Base-by-base conservation (phyloP, 495 filamentous ascomycete genomes). In the Talaromyces proteolyticus region DNA sequence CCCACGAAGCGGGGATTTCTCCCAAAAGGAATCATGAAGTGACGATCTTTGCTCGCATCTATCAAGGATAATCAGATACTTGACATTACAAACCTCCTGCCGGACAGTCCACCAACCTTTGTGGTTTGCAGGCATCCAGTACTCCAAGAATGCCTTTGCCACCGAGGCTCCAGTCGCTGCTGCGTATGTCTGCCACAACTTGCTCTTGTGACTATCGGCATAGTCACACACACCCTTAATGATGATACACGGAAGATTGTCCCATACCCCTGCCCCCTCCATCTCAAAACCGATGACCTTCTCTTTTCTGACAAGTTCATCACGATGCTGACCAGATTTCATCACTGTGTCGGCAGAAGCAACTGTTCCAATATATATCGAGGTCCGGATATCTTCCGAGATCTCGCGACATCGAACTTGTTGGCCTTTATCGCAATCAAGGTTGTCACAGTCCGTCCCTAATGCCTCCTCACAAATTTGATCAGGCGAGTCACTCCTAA, bases 161-260 rank as follows among this genome's bases (percentile, higher is more conserved):
- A 21, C 26, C 23, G 57, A 44, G 24, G 69, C 69, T 1, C 63
- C 68, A 3, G 52, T 54, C 7, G 64, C 64, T 6, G 69, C 66
- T 12, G 68, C 63, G 57, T 67, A 73, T 3, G 38, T 19, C 49
- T 75, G 66, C 69, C 69, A 75, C 17, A 20, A 42, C 38, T 71
- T 66, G 51, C 64, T 65, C 53, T 73, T 74, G 47, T 73, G 68
- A 44, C 66, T 65, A 43, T 72, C 69, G 6, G 67, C 60, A 51
- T 73, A 72, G 56, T 72, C 67, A 52, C 63, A 68, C 14, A 72
- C 55, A 0, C 64, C 65, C 40, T 72, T 71, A 44, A 74, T 56
- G 2, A 75, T 56, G 2, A 74, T 42, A 21, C 22, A 61, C 10
- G 64, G 67, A 5, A 72, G 20, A 34, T 59, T 49, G 12, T 62